A percentile compares a stretch with the other conserved stretches of the same genome.
phyloP scores from a whole-genome alignment of 371 early-diverging fungal genomes.

The Dipsacomyces acuminosporus region DNA sequence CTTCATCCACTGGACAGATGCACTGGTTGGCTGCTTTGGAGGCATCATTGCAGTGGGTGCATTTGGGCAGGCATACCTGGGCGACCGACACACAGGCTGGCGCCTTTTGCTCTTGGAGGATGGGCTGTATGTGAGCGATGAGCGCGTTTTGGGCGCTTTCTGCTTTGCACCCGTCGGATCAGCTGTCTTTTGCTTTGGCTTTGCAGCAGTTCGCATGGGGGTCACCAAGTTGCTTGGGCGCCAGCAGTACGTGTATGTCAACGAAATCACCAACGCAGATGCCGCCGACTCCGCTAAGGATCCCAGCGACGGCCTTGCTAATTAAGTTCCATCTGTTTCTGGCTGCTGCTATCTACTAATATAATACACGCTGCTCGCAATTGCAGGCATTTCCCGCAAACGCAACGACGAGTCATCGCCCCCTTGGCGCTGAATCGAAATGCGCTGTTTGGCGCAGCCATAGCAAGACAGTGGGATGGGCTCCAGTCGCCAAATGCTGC shows the following conservation, averaged over 20 bases:
- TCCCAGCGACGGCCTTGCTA: too few species aligned
- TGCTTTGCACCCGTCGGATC: constrained; percentile 49
- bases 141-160: constrained; percentile 49
- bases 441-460: too few species aligned
- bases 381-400: too few species aligned
- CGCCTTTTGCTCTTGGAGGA: constrained; percentile 39
- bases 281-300: not conserved
- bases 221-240: constrained; percentile 21
- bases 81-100: constrained; percentile 46
- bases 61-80: constrained; percentile 47
- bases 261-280: not conserved
- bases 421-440: too few species aligned
- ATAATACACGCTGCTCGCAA: too few species aligned
- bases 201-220: constrained; percentile 31
- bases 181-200: constrained; percentile 32
- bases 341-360: too few species aligned
- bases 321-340: too few species aligned
- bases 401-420: too few species aligned
- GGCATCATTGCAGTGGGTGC: constrained; percentile 45
- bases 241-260: constrained; percentile 21
- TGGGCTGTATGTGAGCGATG: constrained; percentile 47
- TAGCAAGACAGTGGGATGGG: too few species aligned
- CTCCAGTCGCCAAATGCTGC: too few species aligned
- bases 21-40: constrained; percentile 46
- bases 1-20: constrained; percentile 47